Conservation (phyloP, 371 early-diverging fungal genomes). For the Mortierella sp. region DNA sequence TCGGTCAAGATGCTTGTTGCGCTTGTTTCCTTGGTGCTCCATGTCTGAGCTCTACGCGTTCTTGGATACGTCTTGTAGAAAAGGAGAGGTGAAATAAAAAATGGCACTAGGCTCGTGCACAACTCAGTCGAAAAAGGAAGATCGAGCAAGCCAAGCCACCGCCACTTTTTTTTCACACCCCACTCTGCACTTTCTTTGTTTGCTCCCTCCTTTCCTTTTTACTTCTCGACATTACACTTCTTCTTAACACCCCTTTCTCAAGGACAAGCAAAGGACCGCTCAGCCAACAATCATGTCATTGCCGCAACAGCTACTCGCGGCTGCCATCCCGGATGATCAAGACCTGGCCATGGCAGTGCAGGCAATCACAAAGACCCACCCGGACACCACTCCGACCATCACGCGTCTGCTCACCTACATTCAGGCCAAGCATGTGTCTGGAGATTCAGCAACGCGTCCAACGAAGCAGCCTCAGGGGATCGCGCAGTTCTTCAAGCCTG, state of each 20-base stretch:
- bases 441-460: neutral
- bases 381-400: conserved; percentile 32
- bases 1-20: neutral
- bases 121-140: neutral
- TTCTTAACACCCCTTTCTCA: neutral
- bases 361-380: conserved; percentile 29
- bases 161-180: conserved; percentile 8
- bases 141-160: neutral
- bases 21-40: no score
- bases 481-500: conserved; percentile 22
- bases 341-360: conserved; percentile 26
- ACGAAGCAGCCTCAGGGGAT: conserved; percentile 21
- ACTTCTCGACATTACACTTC: neutral
- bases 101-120: no score
- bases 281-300: conserved; percentile 16
- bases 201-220: no score
- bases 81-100: no score
- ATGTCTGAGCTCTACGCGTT: no score
- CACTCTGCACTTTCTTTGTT: no score
- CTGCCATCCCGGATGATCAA: conserved; percentile 39
- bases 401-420: conserved; percentile 40
- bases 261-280: no score
- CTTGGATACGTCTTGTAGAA: no score
- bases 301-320: conserved; percentile 34
- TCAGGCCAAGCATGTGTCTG: conserved; percentile 13